A percentile compares a stretch with the other conserved stretches of the same genome.
phyloP scores from a whole-genome alignment of 768 basidiomycete genomes.

The Boletus subparvulus region DNA sequence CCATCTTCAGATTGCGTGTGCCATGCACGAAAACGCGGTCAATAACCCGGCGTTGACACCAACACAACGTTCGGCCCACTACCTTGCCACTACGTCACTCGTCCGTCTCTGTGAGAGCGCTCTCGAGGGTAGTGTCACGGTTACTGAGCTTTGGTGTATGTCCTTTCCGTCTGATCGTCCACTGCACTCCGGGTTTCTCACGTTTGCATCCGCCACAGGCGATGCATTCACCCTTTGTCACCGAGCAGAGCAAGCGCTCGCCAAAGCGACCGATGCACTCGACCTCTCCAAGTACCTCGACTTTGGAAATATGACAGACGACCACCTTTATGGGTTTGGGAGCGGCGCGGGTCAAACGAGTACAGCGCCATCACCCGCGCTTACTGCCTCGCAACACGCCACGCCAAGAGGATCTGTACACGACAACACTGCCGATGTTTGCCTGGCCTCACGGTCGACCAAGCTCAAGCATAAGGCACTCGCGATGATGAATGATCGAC shows the following conservation, averaged over 20 bases:
- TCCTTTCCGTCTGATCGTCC: neutral
- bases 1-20: conserved; percentile 17
- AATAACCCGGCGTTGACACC: conserved; percentile 9
- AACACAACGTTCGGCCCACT: conserved; percentile 3
- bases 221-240: neutral
- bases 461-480: conserved; percentile 2
- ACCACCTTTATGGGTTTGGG: neutral
- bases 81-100: conserved; percentile 9
- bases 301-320: neutral
- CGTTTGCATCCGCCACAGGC: conserved; percentile 3
- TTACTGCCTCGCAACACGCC: neutral
- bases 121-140: neutral
- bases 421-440: neutral
- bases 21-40: conserved; percentile 26
- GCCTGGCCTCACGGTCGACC: neutral
- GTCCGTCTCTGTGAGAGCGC: conserved; percentile 2
- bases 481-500: neutral
- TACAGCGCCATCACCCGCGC: neutral
- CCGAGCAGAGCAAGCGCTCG: conserved; percentile 2
- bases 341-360: neutral
- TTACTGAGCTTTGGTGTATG: conserved; percentile 13
- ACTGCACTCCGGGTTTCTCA: neutral
- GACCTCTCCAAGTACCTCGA: conserved; percentile 2
- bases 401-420: neutral
- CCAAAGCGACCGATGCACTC: conserved; percentile 1